Conservation (phyloP, 495 filamentous ascomycete genomes). For the Extremus antarcticus region DNA sequence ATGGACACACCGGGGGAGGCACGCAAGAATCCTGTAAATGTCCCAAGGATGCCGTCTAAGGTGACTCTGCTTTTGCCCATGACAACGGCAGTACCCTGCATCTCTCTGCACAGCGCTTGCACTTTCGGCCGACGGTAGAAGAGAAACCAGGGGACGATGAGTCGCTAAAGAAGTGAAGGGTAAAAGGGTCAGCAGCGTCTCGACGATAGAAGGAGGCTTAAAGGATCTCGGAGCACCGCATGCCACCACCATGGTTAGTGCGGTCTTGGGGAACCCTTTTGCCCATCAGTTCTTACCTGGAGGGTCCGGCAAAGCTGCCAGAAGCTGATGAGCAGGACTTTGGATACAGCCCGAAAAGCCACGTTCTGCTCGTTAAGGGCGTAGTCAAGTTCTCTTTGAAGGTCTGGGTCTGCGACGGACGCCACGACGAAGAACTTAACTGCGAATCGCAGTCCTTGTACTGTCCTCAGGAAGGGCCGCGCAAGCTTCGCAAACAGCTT, state of each 20-base stretch:
- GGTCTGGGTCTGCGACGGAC: conserved; percentile 46
- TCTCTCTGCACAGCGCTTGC: conserved; percentile 36
- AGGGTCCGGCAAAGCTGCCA: conserved; percentile 39
- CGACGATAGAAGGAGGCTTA: too few relatives aligned
- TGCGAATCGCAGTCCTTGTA: conserved; percentile 24
- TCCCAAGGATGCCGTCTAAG: conserved; percentile 18
- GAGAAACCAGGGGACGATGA: conserved; percentile 39
- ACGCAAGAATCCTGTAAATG: conserved; percentile 41
- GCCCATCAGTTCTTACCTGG: neutral
- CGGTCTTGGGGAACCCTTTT: too few relatives aligned
- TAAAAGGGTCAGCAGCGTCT: too few relatives aligned
- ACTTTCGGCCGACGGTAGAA: conserved; percentile 39
- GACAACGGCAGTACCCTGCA: conserved; percentile 37
- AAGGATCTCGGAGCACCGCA: too few relatives aligned
- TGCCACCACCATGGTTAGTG: too few relatives aligned
- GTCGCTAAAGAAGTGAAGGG: too few relatives aligned
- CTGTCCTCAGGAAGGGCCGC: neutral
- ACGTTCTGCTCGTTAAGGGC: conserved; percentile 30
- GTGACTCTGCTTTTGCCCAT: conserved; percentile 38
- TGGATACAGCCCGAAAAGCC: conserved; percentile 32
- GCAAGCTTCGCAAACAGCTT: neutral
- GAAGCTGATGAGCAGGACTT: conserved; percentile 34
- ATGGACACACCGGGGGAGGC: conserved; percentile 19
- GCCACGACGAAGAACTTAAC: conserved; percentile 47
- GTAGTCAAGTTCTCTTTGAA: conserved; percentile 47